These are phyloP conservation scores for Beauveria brongniartii DNA, from an alignment of 2,329 filamentous ascomycete genomes.

Conservation along the genomic window DNA sequence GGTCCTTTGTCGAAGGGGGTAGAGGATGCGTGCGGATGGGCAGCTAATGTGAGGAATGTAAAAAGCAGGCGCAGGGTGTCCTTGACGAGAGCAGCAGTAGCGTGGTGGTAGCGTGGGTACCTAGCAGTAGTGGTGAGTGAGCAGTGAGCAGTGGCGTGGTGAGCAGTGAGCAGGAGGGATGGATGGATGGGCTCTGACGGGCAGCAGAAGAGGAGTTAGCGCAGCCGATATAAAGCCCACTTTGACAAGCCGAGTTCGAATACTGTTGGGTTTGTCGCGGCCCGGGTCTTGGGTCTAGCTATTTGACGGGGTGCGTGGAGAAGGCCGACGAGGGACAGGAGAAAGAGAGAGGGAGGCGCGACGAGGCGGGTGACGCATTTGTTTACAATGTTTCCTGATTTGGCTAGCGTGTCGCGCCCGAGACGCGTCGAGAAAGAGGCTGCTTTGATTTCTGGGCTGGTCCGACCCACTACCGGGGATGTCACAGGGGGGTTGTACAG, in stretches of 20 bases:
- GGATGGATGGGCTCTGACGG: neutral
- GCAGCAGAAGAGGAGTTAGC: neutral
- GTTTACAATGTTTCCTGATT: slow-evolving; percentile 26
- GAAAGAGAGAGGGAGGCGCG: neutral
- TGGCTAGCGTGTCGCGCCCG: slow-evolving; percentile 23
- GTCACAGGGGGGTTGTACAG: neutral
- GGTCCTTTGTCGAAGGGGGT: no score
- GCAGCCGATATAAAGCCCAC: slow-evolving; percentile 3
- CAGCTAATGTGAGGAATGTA: slow-evolving; percentile 1
- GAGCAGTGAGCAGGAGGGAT: neutral
- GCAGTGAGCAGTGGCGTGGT: neutral
- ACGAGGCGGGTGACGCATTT: slow-evolving; percentile 27
- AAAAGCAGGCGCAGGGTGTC: neutral
- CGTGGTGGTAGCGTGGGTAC: neutral
- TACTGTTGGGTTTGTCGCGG: slow-evolving; percentile 5
- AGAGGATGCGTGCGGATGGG: neutral
- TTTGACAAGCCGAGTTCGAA: neutral
- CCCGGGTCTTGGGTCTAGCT: neutral
- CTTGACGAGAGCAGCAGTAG: neutral
- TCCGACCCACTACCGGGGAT: slow-evolving; percentile 10
- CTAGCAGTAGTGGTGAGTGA: neutral
- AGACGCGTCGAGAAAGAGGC: slow-evolving; percentile 22
- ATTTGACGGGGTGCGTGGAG: slow-evolving; percentile 12
- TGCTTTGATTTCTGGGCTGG: neutral
- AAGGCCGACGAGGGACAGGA: slow-evolving; percentile 6